Conservation (phyloP, 371 early-diverging fungal genomes). For the Dichotomocladium elegans region DNA sequence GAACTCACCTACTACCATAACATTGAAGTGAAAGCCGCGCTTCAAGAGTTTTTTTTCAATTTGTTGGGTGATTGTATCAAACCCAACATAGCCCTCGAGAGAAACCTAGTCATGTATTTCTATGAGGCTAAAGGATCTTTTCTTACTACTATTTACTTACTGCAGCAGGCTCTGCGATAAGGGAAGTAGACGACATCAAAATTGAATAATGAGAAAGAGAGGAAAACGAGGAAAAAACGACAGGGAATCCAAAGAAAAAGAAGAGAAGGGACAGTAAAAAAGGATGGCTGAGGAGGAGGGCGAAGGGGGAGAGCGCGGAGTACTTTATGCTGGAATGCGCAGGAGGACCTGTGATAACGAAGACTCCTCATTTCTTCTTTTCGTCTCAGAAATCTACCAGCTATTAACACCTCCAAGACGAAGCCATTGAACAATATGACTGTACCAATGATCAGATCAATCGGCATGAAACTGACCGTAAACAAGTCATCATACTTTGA, state of each 20-base stretch:
- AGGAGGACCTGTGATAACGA: no score
- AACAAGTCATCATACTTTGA: no score
- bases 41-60: conserved; percentile 90
- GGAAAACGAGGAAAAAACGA: conserved; percentile 5
- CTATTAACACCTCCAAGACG: no score
- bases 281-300: no score
- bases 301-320: no score
- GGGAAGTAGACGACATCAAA: conserved; percentile 14
- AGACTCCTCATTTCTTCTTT: no score
- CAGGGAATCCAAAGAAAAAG: conserved; percentile 6
- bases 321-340: no score
- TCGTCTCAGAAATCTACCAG: no score
- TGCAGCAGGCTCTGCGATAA: conserved; percentile 14
- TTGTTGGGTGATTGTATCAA: conserved; percentile 92
- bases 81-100: conserved; percentile 86
- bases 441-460: no score
- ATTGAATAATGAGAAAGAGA: background rate
- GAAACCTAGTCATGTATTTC: conserved; percentile 16
- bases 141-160: conserved; percentile 1
- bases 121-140: background rate
- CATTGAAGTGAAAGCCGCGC: conserved; percentile 92
- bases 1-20: conserved; percentile 87
- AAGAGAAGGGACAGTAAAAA: conserved; percentile 2
- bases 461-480: no score
- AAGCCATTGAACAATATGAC: no score